Base-by-base conservation (phyloP, 495 filamentous ascomycete species). In the Filosporella fistucella region DNA sequence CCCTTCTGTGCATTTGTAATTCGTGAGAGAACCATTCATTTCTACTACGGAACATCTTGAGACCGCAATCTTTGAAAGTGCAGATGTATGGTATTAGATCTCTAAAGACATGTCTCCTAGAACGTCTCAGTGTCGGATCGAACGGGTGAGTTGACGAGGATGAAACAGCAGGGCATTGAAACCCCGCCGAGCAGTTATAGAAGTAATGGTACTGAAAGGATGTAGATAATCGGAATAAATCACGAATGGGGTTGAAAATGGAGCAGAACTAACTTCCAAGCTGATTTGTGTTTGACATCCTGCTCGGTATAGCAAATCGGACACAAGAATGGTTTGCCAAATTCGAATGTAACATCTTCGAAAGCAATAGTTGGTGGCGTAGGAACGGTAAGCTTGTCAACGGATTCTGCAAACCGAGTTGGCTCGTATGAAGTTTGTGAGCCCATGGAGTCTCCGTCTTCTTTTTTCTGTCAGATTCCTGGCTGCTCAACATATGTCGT, bases 11-110 rank as follows among this genome's bases (percentile, higher is more conserved):
- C 17, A 35, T 40, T 28, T 58, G 50, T 30, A 58, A 43, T 20
- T 58, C 55, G 20, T 58, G 55, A 14, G 45, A 28, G 32, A 54
- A 58, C 50, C 55, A 58, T 20, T 54, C 45, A 29, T 54, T 46
- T 6, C 55, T 45, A 22, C 38, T 45, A 6, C 35, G 36, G 22
- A 58, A 58, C 41, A 54, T 42, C 24, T 28, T 42, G 3, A 51
- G 17, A 20, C 39, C 39, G 29, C 55, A 58, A 13, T 35, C 39
- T 25, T 47, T 36, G 35, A 50, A 54, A 14, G 55, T 58, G 35
- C 64, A 68, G 16, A 62, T 53, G 30, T 67, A 68, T 8, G 65
- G 60, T 26, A 54, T 51, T 2, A 68, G 40, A 40, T 68, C 63
- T 1, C 41, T 45, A 16, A 62, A 53, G 2, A 68, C 58, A 34